phyloP scores from a whole-genome alignment of 179 eudicot genomes.

The Spinacia oleracea region DNA sequence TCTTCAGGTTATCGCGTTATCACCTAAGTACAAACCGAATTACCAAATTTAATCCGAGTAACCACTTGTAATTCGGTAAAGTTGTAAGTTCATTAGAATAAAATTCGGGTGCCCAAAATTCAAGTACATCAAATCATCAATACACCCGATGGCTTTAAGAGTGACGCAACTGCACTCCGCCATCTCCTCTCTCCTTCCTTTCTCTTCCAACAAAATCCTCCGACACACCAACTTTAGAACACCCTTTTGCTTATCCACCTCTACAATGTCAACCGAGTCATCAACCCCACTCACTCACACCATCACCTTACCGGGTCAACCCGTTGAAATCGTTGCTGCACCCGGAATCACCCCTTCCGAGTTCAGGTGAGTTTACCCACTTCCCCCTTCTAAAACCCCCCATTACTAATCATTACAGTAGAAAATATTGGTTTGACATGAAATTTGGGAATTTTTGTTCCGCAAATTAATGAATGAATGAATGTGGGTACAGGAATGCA shows the following conservation, averaged over 20 bases:
- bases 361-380: slow-evolving; percentile 49
- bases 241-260: slow-evolving; percentile 16
- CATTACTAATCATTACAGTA: neutral
- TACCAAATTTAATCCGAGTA: too few relatives aligned
- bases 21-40: too few relatives aligned
- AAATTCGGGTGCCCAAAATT: too few relatives aligned
- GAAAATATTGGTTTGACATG: neutral
- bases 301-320: slow-evolving; percentile 54
- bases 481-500: slow-evolving; percentile 60
- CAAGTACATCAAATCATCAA: too few relatives aligned
- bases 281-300: slow-evolving; percentile 54
- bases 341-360: slow-evolving; percentile 73
- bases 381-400: neutral
- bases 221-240: neutral
- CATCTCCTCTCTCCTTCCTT: slow-evolving; percentile 1
- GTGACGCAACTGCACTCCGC: slow-evolving; percentile 8
- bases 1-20: too few relatives aligned
- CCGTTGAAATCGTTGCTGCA: slow-evolving; percentile 59
- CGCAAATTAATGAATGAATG: slow-evolving; percentile 3
- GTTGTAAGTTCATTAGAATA: too few relatives aligned
- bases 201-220: slow-evolving; percentile 7
- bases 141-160: slow-evolving; percentile 24
- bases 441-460: neutral
- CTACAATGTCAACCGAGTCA: slow-evolving; percentile 34
- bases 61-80: too few relatives aligned